phyloP scores from a whole-genome alignment of 1,284 basidiomycete species.

The Ceratobasidium sp. region DNA sequence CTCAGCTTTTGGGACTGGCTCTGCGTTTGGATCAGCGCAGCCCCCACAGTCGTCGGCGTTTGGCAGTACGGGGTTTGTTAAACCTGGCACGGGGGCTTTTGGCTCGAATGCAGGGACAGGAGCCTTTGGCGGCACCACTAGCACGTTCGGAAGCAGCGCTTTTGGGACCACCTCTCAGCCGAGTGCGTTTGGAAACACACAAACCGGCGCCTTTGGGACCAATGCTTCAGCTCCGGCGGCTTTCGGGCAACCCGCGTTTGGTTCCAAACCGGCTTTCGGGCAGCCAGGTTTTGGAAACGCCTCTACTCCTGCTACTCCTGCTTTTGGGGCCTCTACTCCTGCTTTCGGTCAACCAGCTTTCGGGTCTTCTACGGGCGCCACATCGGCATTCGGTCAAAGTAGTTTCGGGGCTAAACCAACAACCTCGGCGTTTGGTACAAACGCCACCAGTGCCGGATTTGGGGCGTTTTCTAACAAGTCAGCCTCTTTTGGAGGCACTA shows the following conservation, averaged over 20 bases:
- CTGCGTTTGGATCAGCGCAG: constrained; percentile 23
- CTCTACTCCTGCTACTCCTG: constrained; percentile 45
- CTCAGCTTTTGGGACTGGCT: constrained; percentile 10
- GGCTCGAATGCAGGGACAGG: constrained; percentile 42
- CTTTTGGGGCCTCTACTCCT: constrained; percentile 49
- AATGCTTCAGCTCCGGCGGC: constrained; percentile 43
- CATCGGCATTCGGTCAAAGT: constrained; percentile 52
- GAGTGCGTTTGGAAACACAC: constrained; percentile 46
- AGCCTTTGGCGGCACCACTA: constrained; percentile 36
- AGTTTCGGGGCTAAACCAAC: constrained; percentile 47
- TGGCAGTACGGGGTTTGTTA: constrained; percentile 26
- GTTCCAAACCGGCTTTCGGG: constrained; percentile 45
- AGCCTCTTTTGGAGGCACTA: constrained; percentile 28
- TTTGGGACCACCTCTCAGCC: constrained; percentile 35
- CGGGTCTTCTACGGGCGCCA: constrained; percentile 45
- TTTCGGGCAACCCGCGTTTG: constrained; percentile 43
- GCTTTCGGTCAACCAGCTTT: constrained; percentile 51
- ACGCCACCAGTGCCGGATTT: constrained; percentile 25
- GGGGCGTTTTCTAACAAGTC: constrained; percentile 45
- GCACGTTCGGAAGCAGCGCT: constrained; percentile 41
- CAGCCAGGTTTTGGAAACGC: constrained; percentile 33
- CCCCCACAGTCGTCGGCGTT: constrained; percentile 24
- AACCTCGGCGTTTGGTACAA: constrained; percentile 42
- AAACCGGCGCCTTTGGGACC: constrained; percentile 47
- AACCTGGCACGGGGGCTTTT: constrained; percentile 43